These are phyloP conservation scores for Aspergillus olivimuriae DNA, from an alignment of 495 filamentous ascomycete genomes.

Conservation along the genomic window DNA sequence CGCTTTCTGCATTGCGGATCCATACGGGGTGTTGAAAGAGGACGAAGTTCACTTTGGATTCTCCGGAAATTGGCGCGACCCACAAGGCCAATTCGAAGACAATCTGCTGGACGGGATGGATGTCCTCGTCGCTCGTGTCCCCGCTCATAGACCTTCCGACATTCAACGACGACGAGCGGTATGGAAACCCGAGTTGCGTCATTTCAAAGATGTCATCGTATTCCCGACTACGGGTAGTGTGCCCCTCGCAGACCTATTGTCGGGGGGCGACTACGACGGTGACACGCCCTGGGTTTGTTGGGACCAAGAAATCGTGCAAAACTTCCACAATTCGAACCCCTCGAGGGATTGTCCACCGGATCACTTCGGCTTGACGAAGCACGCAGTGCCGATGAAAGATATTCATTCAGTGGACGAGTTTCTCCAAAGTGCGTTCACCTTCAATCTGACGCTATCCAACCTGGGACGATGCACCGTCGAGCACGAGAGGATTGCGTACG, in stretches of 20 bases:
- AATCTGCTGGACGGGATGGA: constrained; percentile 60
- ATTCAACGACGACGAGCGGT: constrained; percentile 66
- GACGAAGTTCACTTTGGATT: constrained; percentile 78
- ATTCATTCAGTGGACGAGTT: constrained; percentile 36
- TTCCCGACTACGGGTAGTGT: constrained; percentile 66
- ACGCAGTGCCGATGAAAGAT: constrained; percentile 38
- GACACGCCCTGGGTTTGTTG: constrained; percentile 89
- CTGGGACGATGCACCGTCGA: constrained; percentile 71
- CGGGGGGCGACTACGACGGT: constrained; percentile 93
- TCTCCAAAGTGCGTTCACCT: constrained; percentile 50
- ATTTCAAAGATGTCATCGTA: constrained; percentile 81
- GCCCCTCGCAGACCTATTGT: constrained; percentile 73
- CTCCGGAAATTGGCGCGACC: constrained; percentile 53
- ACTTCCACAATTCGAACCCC: constrained; percentile 65
- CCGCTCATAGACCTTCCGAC: constrained; percentile 74
- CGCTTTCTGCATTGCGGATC: constrained; percentile 77
- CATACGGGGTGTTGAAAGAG: constrained; percentile 59
- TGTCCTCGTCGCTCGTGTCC: constrained; percentile 78
- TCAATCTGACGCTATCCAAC: constrained; percentile 58
- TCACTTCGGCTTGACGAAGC: constrained; percentile 53
- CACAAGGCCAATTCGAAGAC: constrained; percentile 53
- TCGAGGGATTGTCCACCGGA: constrained; percentile 38
- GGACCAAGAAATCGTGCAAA: constrained; percentile 67
- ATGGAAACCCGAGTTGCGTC: constrained; percentile 60
- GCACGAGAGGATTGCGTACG: constrained; percentile 67